Percentiles rank a stretch among this genome's conserved stretches.
Conservation (phyloP, 2,329 filamentous ascomycete genomes). For the Pestalotiopsis sp. region DNA sequence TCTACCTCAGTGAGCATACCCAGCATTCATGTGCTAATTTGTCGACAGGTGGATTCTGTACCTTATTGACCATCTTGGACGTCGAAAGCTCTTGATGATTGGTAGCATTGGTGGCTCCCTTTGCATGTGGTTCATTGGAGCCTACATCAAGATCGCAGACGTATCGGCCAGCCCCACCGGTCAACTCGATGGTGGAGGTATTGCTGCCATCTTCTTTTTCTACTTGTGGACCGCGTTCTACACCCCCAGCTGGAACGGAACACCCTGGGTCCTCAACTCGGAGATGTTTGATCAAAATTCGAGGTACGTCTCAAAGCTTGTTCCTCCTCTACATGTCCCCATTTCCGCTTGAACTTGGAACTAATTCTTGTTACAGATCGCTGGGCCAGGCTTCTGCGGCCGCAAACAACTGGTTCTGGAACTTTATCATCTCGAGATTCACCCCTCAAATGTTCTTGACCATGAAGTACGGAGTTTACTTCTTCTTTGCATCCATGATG, state of each 20-base stretch:
- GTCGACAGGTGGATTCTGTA: conserved; percentile 54
- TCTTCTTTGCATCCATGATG: conserved; percentile 70
- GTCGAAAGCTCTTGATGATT: conserved; percentile 60
- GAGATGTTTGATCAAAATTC: conserved; percentile 77
- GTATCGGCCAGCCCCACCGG: conserved; percentile 33
- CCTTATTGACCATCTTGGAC: conserved; percentile 63
- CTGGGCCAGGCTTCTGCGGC: conserved; percentile 74
- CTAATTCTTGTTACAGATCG: conserved; percentile 34
- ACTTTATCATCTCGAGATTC: conserved; percentile 70
- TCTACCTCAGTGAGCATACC: background rate
- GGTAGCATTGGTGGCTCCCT: conserved; percentile 61
- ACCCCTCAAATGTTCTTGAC: conserved; percentile 65
- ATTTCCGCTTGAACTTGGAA: background rate
- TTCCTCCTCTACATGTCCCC: background rate
- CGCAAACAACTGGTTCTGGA: conserved; percentile 74
- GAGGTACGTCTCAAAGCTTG: conserved; percentile 35
- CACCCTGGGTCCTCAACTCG: conserved; percentile 74
- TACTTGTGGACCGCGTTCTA: conserved; percentile 76
- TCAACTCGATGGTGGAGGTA: conserved; percentile 42
- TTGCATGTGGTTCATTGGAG: conserved; percentile 68
- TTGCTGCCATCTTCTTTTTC: conserved; percentile 71
- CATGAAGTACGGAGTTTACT: conserved; percentile 67
- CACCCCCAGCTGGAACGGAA: conserved; percentile 73
- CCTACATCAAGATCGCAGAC: conserved; percentile 57
- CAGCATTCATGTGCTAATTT: background rate